These are phyloP conservation scores for Aureobasidium sp. DNA, from an alignment of 2,329 filamentous ascomycete species.

Conservation along the genomic window DNA sequence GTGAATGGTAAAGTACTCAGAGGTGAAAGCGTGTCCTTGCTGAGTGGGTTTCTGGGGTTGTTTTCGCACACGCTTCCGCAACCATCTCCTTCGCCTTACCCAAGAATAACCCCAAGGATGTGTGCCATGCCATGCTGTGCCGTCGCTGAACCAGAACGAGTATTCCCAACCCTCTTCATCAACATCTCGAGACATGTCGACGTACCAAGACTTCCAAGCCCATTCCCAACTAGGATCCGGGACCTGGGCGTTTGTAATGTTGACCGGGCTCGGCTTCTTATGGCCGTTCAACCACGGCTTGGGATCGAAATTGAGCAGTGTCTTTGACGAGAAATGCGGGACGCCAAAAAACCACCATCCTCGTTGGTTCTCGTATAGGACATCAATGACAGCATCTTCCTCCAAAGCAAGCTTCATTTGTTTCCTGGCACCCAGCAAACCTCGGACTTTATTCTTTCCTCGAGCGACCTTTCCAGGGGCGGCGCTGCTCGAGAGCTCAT, in stretches of 20 bases:
- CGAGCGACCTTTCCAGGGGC: constrained; percentile 21
- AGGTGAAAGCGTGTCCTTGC: constrained; percentile 59
- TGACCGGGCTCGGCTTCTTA: constrained; percentile 50
- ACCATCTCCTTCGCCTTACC: constrained; percentile 83
- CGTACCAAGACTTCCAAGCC: constrained; percentile 65
- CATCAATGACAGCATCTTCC: constrained; percentile 56
- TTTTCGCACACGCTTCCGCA: constrained; percentile 67
- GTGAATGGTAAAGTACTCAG: constrained; percentile 73
- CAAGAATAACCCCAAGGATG: constrained; percentile 91
- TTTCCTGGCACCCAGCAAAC: constrained; percentile 22
- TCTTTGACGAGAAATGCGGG: constrained; percentile 79
- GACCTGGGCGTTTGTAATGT: constrained; percentile 80
- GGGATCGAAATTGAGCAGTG: constrained; percentile 78
- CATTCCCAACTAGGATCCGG: constrained; percentile 95
- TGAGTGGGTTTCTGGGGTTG: constrained; percentile 27
- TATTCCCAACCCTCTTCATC: constrained; percentile 97
- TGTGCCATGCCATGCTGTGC: constrained; percentile 67
- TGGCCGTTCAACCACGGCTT: constrained; percentile 68
- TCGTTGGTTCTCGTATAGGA: constrained; percentile 92
- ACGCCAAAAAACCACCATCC: constrained; percentile 84
- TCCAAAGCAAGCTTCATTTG: constrained; percentile 26
- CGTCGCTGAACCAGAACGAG: constrained; percentile 68
- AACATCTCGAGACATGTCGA: constrained; percentile 69
- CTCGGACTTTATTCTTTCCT: constrained; percentile 23
- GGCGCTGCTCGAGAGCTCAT: constrained; percentile 13